These are phyloP conservation scores for Chaetomiaceae sp. DNA, from an alignment of 2,329 filamentous ascomycete genomes.

Conservation along the genomic window DNA sequence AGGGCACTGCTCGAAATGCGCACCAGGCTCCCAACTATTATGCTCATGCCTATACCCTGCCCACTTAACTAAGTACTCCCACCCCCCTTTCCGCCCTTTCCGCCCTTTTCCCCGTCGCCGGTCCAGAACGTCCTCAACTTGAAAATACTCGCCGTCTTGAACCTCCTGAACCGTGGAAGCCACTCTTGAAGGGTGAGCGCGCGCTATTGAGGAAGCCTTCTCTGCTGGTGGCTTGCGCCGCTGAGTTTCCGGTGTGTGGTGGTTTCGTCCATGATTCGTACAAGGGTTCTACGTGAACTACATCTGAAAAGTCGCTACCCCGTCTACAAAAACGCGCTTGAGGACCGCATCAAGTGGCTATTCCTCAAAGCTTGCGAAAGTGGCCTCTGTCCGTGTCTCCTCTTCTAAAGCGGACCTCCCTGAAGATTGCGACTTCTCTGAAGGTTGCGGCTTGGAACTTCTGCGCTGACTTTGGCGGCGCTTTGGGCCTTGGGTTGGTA, in stretches of 20 bases:
- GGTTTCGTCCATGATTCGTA: background rate
- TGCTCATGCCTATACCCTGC: conserved; percentile 15
- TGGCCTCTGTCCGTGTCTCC: too few relatives aligned
- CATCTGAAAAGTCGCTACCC: background rate
- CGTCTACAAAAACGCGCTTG: background rate
- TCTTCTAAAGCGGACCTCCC: background rate
- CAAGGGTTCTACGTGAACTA: background rate
- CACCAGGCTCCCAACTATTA: conserved; percentile 17
- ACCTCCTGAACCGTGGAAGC: background rate
- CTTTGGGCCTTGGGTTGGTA: background rate
- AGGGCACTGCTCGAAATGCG: conserved; percentile 17
- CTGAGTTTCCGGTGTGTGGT: background rate
- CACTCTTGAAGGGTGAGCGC: background rate
- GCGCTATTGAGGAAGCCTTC: background rate
- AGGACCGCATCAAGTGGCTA: background rate
- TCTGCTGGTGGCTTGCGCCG: background rate
- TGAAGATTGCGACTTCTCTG: too few relatives aligned
- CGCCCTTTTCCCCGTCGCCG: background rate
- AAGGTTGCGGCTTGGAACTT: background rate
- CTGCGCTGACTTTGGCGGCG: too few relatives aligned
- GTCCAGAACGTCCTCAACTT: too few relatives aligned
- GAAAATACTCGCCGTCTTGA: too few relatives aligned
- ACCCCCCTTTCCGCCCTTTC: too few relatives aligned
- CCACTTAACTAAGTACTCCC: too few relatives aligned
- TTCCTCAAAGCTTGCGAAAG: too few relatives aligned